These are phyloP conservation scores for Eremothecium cymbalariae DNA, from an alignment of 1,139 yeast species.

Conservation along the genomic window DNA sequence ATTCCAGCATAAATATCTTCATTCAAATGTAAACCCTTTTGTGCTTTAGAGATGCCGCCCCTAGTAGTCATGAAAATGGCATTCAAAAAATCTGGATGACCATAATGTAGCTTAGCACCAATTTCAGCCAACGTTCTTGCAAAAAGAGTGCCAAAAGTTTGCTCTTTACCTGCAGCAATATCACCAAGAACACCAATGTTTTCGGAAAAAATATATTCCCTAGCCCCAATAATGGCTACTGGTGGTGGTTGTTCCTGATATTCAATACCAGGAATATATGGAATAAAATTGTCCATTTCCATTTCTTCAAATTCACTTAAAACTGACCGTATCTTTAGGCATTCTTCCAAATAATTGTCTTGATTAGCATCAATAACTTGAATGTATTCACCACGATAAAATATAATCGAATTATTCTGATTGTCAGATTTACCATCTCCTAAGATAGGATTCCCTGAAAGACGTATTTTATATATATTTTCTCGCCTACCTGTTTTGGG, in stretches of 20 bases:
- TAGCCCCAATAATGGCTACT: conserved; percentile 80
- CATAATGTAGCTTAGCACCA: conserved; percentile 85
- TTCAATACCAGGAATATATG: conserved; percentile 43
- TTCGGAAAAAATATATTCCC: conserved; percentile 84
- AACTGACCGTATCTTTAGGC: conserved; percentile 69
- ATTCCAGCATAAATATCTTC: conserved; percentile 92
- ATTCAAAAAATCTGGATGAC: conserved; percentile 85
- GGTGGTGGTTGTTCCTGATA: conserved; percentile 38
- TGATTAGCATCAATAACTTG: conserved; percentile 87
- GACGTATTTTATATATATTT: conserved; percentile 46
- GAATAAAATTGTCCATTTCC: conserved; percentile 32
- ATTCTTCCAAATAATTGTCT: conserved; percentile 79
- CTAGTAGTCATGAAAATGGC: conserved; percentile 82
- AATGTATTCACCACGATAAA: conserved; percentile 77
- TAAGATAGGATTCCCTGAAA: conserved; percentile 79
- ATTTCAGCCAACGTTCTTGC: conserved; percentile 79
- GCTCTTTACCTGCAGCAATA: conserved; percentile 90
- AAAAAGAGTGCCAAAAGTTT: conserved; percentile 84
- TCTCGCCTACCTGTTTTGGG: conserved; percentile 36
- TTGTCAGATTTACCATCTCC: conserved; percentile 91
- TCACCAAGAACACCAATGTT: conserved; percentile 82
- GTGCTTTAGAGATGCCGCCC: conserved; percentile 88
- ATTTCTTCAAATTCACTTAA: conserved; percentile 71
- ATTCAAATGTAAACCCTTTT: conserved; percentile 73
- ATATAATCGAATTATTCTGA: conserved; percentile 70